Percentiles rank a stretch among this genome's conserved stretches.
Conservation (phyloP, 176 grass and related monocot species). For the Pontederia paniculata region DNA sequence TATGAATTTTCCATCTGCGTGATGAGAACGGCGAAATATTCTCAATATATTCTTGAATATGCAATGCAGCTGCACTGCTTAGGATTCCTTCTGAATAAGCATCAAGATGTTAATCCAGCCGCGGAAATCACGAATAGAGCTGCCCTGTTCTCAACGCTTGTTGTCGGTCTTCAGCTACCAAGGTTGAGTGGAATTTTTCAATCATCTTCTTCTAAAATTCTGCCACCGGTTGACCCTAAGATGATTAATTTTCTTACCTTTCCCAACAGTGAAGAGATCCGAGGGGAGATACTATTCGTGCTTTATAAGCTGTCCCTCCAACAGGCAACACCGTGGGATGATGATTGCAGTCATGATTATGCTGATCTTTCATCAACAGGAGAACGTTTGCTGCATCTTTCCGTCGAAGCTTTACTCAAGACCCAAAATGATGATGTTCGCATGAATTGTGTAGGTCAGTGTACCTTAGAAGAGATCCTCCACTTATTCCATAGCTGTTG, state of each 20-base stretch:
- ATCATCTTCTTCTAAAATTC: conserved; percentile 6
- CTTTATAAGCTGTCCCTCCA: conserved; percentile 64
- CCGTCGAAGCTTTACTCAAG: conserved; percentile 78
- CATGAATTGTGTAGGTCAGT: conserved; percentile 83
- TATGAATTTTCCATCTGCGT: background rate
- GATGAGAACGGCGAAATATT: background rate
- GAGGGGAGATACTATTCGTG: conserved; percentile 79
- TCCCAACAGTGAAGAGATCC: conserved; percentile 63
- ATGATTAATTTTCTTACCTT: conserved; percentile 25
- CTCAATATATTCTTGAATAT: conserved; percentile 24
- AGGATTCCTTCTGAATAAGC: conserved; percentile 51
- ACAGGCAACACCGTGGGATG: conserved; percentile 64
- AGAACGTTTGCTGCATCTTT: conserved; percentile 40
- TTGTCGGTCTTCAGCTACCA: conserved; percentile 57
- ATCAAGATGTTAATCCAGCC: conserved; percentile 35
- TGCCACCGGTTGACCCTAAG: background rate
- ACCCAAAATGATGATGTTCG: conserved; percentile 80
- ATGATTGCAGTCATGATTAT: conserved; percentile 25
- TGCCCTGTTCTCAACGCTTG: conserved; percentile 68
- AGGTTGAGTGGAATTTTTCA: conserved; percentile 36
- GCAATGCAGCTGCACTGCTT: conserved; percentile 67
- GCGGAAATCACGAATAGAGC: conserved; percentile 49
- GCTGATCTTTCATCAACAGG: conserved; percentile 29
- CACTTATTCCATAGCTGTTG: background rate
- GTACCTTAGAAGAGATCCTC: conserved; percentile 7